Base-by-base conservation (phyloP, 1,139 yeast species). In the Yamadazyma friedrichii region DNA sequence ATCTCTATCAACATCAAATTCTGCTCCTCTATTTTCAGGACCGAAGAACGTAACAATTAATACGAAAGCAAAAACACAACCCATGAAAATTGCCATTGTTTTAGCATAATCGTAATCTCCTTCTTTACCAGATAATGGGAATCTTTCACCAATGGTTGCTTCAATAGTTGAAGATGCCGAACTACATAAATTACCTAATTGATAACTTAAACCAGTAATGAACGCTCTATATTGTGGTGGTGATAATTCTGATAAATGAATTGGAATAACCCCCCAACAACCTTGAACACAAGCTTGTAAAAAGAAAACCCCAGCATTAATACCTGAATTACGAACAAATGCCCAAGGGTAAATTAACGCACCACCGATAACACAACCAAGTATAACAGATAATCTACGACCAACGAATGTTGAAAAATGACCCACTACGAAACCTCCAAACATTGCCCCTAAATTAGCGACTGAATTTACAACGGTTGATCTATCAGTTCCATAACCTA, bases 81-180 rank as follows among this genome's bases (percentile, higher is more conserved):
- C 94, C 69, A 85, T 77, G 59, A 87, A 85, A 46, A 87, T 85
- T 26, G 89, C 82, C 95, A 87, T 87, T 38, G 85, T 91, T 55
- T 62, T 65, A 15, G 64, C 63, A 48, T 66, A 67, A 50, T 66
- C 58, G 45, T 54, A 59, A 10, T 46, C 45, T 26, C 40, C 43
- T 12, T n/a, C 16, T 9, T 30, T 12, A 30, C 27, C 34, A 35
- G 42, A 45, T 28, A 60, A 45, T 17, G 88, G 89, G 69, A 82
- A 84, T 40, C 71, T 59, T 49, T 78, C 82, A 42, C 93, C 93
- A 52, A 87, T 76, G 9, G 83, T 80, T 15, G 89, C 68, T 63
- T 86, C 94, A 50, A 87, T 87, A 10, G 95, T 87, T 2, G 94
- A 81, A 4, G 91, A 81, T 1, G 95, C 95, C 36, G 91, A 82